Evolutionary conservation across 2,329 filamentous ascomycete genomes (phyloP).

Genomic region (Chalaropsis ovoidea): DNA sequence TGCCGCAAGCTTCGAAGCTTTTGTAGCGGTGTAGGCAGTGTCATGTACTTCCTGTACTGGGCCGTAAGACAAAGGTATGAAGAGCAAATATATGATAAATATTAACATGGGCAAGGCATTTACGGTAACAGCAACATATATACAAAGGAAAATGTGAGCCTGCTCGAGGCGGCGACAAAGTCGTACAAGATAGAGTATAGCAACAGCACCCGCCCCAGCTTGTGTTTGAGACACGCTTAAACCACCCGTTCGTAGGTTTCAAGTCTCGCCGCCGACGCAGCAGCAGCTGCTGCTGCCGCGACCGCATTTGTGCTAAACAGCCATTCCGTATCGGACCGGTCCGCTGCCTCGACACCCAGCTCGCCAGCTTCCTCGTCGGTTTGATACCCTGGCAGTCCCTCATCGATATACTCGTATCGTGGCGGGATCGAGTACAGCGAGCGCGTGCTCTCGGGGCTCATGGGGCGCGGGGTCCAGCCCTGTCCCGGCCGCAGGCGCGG

Average conservation of each 20-base stretch:
- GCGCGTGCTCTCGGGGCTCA: slow-evolving; percentile 23
- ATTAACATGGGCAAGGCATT: background rate
- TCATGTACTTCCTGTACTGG: background rate
- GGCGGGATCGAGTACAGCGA: slow-evolving; percentile 23
- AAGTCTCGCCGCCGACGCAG: background rate
- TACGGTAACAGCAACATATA: background rate
- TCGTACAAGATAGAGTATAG: background rate
- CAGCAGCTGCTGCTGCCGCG: background rate
- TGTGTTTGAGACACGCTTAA: background rate
- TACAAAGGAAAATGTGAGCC: background rate
- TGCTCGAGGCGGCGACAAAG: background rate
- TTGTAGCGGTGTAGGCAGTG: slow-evolving; percentile 38
- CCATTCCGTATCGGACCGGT: background rate
- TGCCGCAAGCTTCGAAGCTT: slow-evolving; percentile 64
- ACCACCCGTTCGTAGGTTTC: background rate
- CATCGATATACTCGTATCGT: slow-evolving; percentile 26
- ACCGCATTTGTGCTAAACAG: background rate
- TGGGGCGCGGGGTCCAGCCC: background rate
- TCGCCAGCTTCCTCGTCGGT: slow-evolving; percentile 21
- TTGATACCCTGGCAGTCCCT: slow-evolving; percentile 27
- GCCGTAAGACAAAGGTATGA: background rate
- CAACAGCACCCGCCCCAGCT: background rate
- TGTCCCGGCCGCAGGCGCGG: background rate
- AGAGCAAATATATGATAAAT: background rate
- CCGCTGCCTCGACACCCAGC: background rate